Evolutionary conservation across 768 basidiomycete genomes (phyloP), one percentile per base, ranked within the genome.

Genomic region (Grammothele lineata): DNA sequence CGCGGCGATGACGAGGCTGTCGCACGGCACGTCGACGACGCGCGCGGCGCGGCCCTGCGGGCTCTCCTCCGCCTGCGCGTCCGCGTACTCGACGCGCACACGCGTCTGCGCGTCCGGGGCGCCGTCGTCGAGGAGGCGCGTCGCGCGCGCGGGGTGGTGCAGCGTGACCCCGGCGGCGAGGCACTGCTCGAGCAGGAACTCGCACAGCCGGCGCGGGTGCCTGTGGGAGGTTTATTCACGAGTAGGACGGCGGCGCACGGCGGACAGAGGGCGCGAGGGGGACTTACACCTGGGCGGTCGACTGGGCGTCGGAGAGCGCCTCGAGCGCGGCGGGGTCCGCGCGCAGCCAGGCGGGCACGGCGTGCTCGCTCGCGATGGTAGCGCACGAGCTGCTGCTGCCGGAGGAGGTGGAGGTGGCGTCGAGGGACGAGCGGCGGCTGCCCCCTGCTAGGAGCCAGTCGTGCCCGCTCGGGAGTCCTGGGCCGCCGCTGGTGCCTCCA

Each of bases 1-100:
- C 5, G 68, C 66, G 10, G 70, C 57, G 51, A 72, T 47, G 22
- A 70, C 50, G 45, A 71, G 48, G 26, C 50, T 61, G 38, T 62
- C 60, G 52, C 63, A 62, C 11, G 58, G 55, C 33, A 71, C 35
- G 43, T 57, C 53, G 39, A 53, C 35, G 4, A 34, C 37, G 15
- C 40, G 42, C 19, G 45, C 48, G 17, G 37, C 43, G n/a, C n/a
- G n/a, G n/a, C n/a, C n/a, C 14, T 43, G 46, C 6, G 45, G 23
- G 3, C 48, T 47, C 35, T n/a, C 18, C 35, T 38, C 25, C 17
- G 48, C 33, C 21, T 27, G 40, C 30, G 36, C 34, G 27, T 50
- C 54, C 26, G 56, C 50, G 45, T 54, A 41, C n/a, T 60, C 47
- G 32, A 62, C 38, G 37, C 57, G 49, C 41, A 64, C 19, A 11